These are phyloP conservation scores for Pseudopithomyces chartarum DNA, from an alignment of 2,329 filamentous ascomycete genomes.

Conservation along the genomic window DNA sequence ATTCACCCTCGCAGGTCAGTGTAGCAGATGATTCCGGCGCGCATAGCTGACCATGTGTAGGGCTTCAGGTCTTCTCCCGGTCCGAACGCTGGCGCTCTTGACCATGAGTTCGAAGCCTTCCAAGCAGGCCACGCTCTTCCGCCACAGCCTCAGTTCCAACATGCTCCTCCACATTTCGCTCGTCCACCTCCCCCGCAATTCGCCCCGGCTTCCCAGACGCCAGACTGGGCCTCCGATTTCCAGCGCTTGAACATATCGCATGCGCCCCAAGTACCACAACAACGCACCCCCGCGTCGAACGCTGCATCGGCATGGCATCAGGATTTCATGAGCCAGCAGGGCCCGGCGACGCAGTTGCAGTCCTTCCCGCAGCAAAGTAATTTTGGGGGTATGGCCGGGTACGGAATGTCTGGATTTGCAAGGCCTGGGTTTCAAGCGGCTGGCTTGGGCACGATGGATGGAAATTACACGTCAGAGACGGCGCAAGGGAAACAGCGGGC, in stretches of 20 bases:
- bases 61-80: constrained; percentile 65
- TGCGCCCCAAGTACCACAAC: constrained; percentile 54
- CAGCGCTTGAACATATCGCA: constrained; percentile 52
- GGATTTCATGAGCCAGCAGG: constrained; percentile 59
- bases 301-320: constrained; percentile 60
- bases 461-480: constrained; percentile 24
- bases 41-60: constrained; percentile 47
- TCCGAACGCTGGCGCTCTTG: constrained; percentile 59
- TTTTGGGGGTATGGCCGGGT: constrained; percentile 33
- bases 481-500: constrained; percentile 41
- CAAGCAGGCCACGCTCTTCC: constrained; percentile 56
- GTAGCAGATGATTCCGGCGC: background rate
- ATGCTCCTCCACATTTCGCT: constrained; percentile 42
- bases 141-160: constrained; percentile 46
- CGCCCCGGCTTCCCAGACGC: constrained; percentile 38
- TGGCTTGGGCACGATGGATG: constrained; percentile 23
- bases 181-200: constrained; percentile 42
- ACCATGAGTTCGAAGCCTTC: constrained; percentile 73
- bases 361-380: constrained; percentile 31
- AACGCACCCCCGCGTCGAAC: constrained; percentile 43
- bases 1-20: constrained; percentile 61
- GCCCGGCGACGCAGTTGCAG: constrained; percentile 36
- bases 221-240: constrained; percentile 57
- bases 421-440: constrained; percentile 32
- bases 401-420: constrained; percentile 33